Evolutionary conservation across 306 rosid genomes (phyloP), one percentile per base, ranked within the genome.

Genomic region (Fragaria vesca): DNA sequence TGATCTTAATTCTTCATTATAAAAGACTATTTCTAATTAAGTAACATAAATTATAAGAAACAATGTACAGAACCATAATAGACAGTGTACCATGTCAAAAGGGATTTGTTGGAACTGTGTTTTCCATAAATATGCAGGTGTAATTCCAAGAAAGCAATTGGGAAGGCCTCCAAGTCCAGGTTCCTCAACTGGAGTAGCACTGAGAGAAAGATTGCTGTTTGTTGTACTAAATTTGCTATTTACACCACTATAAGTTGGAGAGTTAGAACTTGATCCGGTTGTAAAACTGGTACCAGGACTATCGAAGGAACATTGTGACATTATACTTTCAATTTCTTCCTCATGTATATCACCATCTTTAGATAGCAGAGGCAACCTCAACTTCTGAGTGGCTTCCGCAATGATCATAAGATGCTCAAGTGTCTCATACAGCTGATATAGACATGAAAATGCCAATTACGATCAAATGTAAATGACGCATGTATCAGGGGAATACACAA

Each of bases 361-460:
- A 68, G 99, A 87, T 66, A 93, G 85, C 67, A 91, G 90, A 82
- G 97, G 99, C 67, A 95, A 87, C 80, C 97, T 93, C 85, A 90
- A 87, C 84, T 91, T 86, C 76, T 95, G 99, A 82, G 94, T 92
- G 28, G 99, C 97, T 87, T 95, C 97, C 43, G 97, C 97, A 45
- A 88, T 83, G 74, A 86, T 85, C 97, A 93, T 91, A 80, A 89
- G 88, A 79, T 93, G 97, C 85, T 95, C 97, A 74, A 95, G 80
- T 58, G 89, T 93, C 83, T 91, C 96, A n/a, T 86, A 93, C 45
- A 93, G 88, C 99, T 91, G 85, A 82, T 57, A 85, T 50, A 76
- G 63, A 76, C 70, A 74, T 63, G 38, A 58, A 75, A 16, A 66
- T 65, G 73, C 74, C 0, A 57, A 67, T 60, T 77, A 74, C 24